Evolutionary conservation across 2,329 filamentous ascomycete species (phyloP).

Genomic region (Fusarium lyarnte): DNA sequence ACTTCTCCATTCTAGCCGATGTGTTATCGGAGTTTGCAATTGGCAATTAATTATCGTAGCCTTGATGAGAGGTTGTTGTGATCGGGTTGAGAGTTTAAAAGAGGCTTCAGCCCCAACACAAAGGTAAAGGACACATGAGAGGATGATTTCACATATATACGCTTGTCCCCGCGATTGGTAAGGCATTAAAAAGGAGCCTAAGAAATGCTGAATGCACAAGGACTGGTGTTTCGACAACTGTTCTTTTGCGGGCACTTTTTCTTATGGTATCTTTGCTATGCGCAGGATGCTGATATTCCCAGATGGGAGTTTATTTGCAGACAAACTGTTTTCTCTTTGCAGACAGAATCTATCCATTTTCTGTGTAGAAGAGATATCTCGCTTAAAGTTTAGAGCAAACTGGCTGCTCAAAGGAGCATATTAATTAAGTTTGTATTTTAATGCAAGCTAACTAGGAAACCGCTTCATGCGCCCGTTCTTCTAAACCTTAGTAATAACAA

Average conservation of each 20-base stretch:
- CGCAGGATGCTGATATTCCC: not conserved
- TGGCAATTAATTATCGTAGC: too few relatives aligned
- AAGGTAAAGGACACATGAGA: too few relatives aligned
- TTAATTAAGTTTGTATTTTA: not conserved
- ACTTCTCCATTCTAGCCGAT: not conserved
- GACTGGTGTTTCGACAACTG: not conserved
- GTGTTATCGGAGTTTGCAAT: accelerated
- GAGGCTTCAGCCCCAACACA: too few relatives aligned
- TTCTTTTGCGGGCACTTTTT: too few relatives aligned
- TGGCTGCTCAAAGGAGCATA: too few relatives aligned
- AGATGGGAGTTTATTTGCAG: accelerated
- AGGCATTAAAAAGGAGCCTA: too few relatives aligned
- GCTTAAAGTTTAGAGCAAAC: accelerated
- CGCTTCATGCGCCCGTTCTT: not conserved
- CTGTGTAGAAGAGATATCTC: not conserved
- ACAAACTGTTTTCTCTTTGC: accelerated
- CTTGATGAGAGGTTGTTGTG: too few relatives aligned
- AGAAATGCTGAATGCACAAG: not conserved
- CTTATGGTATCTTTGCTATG: too few relatives aligned
- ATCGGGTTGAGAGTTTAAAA: too few relatives aligned
- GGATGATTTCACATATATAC: too few relatives aligned
- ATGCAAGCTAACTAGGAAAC: not conserved
- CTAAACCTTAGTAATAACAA: not conserved
- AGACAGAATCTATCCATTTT: accelerated
- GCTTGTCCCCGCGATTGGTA: too few relatives aligned